Percentiles rank a stretch among this genome's conserved stretches.
Conservation (phyloP, 2,329 filamentous ascomycete species). For the Plenodomus tracheiphilus region DNA sequence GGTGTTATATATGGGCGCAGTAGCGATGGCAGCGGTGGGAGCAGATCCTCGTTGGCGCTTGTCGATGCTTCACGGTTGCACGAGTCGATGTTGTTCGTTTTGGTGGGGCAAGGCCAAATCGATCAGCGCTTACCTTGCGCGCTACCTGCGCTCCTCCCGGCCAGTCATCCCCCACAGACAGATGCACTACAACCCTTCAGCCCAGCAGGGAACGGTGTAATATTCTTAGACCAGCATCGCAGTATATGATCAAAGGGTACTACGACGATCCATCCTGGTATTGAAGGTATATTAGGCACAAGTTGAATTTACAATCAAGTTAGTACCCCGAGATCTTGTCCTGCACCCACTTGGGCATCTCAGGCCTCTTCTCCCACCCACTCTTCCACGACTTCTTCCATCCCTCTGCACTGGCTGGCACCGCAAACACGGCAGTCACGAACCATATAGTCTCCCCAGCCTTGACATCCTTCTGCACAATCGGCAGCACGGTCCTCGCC, state of each 20-base stretch:
- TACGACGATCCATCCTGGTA: too few species aligned
- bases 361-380: slow-evolving; percentile 63
- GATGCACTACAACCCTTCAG: too few species aligned
- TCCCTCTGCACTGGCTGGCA: slow-evolving; percentile 61
- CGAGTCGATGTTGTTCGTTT: slow-evolving; percentile 11
- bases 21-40: slow-evolving; percentile 7
- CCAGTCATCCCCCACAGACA: too few species aligned
- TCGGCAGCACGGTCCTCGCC: slow-evolving; percentile 71
- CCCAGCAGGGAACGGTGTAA: too few species aligned
- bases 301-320: too few species aligned
- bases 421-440: slow-evolving; percentile 70
- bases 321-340: slow-evolving; percentile 53
- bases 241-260: too few species aligned
- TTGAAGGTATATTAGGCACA: too few species aligned
- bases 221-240: too few species aligned
- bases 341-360: slow-evolving; percentile 63
- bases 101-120: slow-evolving; percentile 9
- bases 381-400: slow-evolving; percentile 47
- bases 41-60: slow-evolving; percentile 13
- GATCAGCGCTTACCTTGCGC: slow-evolving; percentile 10
- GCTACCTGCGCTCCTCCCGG: slow-evolving; percentile 3
- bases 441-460: slow-evolving; percentile 66
- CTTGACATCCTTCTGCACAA: slow-evolving; percentile 64
- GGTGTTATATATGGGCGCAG: slow-evolving; percentile 6
- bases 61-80: slow-evolving; percentile 8